phyloP scores from a whole-genome alignment of 2,329 filamentous ascomycete genomes.

The Monosporascus sp. region DNA sequence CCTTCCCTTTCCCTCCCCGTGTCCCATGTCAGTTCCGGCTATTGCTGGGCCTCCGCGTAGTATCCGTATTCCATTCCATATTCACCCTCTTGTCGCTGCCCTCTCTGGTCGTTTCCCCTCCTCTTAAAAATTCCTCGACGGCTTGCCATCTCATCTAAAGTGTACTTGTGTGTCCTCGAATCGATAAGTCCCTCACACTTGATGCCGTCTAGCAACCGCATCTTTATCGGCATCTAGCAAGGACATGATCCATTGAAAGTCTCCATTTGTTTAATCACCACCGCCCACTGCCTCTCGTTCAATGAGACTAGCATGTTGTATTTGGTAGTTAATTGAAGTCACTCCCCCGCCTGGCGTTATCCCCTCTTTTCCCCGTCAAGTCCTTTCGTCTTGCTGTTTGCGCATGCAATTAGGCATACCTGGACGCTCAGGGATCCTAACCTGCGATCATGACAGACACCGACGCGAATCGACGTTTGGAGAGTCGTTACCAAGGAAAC shows the following conservation, averaged over 20 bases:
- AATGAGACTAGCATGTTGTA: background rate
- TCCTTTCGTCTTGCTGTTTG: background rate
- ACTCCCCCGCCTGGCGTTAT: background rate
- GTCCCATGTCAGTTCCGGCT: background rate
- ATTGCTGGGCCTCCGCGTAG: background rate
- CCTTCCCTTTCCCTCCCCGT: constrained; percentile 8
- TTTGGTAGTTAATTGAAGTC: background rate
- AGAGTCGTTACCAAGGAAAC: constrained; percentile 12
- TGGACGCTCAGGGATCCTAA: constrained; percentile 15
- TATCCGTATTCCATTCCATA: constrained; percentile 1
- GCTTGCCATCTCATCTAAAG: too few species aligned
- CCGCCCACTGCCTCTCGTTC: background rate
- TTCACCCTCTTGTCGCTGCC: background rate
- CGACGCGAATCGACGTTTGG: constrained; percentile 12
- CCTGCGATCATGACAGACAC: constrained; percentile 23
- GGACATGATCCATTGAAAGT: background rate
- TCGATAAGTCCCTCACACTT: background rate
- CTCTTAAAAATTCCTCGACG: background rate
- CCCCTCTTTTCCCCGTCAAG: background rate
- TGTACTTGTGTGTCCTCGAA: too few species aligned
- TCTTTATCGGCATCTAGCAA: background rate
- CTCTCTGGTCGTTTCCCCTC: background rate
- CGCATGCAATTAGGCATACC: background rate
- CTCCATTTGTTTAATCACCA: background rate
- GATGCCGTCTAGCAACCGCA: background rate